Percentiles rank a stretch among this genome's conserved stretches.
Conservation (phyloP, 805 yeast genomes). For the Wickerhamiella domercqiae region DNA sequence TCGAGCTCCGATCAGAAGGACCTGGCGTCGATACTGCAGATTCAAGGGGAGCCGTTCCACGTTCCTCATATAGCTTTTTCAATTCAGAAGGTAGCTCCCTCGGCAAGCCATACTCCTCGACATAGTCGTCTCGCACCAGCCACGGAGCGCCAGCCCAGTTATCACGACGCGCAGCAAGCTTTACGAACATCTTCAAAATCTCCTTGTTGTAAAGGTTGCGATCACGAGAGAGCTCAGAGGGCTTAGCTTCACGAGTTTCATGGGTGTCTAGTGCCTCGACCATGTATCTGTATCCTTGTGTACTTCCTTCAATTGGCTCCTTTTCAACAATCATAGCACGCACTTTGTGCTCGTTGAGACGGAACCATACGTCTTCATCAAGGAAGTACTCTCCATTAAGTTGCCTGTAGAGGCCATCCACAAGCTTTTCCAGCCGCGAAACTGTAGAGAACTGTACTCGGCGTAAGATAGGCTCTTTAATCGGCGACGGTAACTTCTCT, state of each 20-base stretch:
- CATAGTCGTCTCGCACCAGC: slow-evolving; percentile 73
- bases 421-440: slow-evolving; percentile 71
- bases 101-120: slow-evolving; percentile 45
- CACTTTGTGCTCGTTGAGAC: too few relatives aligned
- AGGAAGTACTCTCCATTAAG: slow-evolving; percentile 81
- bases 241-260: slow-evolving; percentile 19
- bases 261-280: slow-evolving; percentile 7
- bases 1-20: not conserved
- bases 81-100: slow-evolving; percentile 11
- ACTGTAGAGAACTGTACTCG: slow-evolving; percentile 67
- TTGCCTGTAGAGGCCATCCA: slow-evolving; percentile 66
- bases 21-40: not conserved
- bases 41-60: not conserved
- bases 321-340: slow-evolving; percentile 38
- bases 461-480: slow-evolving; percentile 82
- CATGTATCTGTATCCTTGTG: too few relatives aligned
- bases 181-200: slow-evolving; percentile 75
- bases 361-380: slow-evolving; percentile 67
- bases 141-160: slow-evolving; percentile 88
- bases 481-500: slow-evolving; percentile 71
- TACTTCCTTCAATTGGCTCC: not conserved
- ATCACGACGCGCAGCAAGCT: slow-evolving; percentile 61
- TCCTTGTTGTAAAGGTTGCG: slow-evolving; percentile 79
- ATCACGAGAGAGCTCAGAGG: slow-evolving; percentile 52
- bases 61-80: slow-evolving; percentile 2